Base-by-base conservation (phyloP, 1,139 yeast species). In the Pneumocystis wakefieldiae region DNA sequence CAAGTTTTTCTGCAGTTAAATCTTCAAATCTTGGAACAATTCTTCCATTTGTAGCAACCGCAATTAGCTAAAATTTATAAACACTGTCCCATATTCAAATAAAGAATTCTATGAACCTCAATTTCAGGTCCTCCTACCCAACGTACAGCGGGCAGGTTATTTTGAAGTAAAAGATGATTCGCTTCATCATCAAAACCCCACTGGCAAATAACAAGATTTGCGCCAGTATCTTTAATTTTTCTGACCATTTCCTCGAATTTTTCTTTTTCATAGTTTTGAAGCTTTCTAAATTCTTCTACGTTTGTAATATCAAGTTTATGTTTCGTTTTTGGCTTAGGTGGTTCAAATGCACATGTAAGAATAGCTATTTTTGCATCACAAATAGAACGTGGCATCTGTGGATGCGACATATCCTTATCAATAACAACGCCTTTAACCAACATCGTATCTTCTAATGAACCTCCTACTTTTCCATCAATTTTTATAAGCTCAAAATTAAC, bases 151-250 rank as follows among this genome's bases (percentile, higher is more conserved):
- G 96, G 95, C 68, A 92, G 81, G 59, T 87, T 82, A 75, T 91
- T 89, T 70, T 94, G 88, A 70, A 91, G 79, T 67, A 92, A 80
- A 72, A 92, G 78, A 75, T 94, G 97, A 76, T 92, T 94, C 59
- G 98, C 98, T 77, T 94, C 98, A 75, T 94, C 99, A 74, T 94
- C 98, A 72, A 94, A 94, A 15, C 99, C 99, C 98, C 98, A 92
- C 78, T 92, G 99, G 77, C 98, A 92, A 57, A 95, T 94, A 65
- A 92, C 98, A 62, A 91, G 83, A 73, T 91, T 92, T 42, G 99
- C 98, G 42, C 98, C 98, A 0, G 96, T 81, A 29, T 81, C 82
- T 76, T 94, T 91, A 64, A 92, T 95, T 67, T 80, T 78, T 67
- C 85, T 81, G 67, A 92, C 90, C 98, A 94, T 92, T 73, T 88